These are phyloP conservation scores for Scheffersomyces lignosus DNA, from an alignment of 805 yeast genomes.

Conservation along the genomic window DNA sequence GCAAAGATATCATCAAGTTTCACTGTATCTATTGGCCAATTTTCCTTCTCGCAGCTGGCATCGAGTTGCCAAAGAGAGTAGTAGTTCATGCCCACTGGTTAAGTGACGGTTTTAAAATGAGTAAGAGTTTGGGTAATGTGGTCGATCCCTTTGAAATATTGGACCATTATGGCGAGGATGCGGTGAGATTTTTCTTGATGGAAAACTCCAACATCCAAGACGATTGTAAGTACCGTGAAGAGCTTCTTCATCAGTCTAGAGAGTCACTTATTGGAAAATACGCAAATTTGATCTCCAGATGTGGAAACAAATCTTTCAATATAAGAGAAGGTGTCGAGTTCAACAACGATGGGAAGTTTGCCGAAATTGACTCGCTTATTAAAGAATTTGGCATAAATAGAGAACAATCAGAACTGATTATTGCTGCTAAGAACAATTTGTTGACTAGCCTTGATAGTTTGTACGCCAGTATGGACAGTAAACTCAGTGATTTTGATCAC, in stretches of 20 bases:
- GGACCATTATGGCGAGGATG: constrained; percentile 65
- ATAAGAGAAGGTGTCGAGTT: constrained; percentile 45
- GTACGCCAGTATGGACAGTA: constrained; percentile 37
- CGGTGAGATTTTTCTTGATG: constrained; percentile 71
- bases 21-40: constrained; percentile 96
- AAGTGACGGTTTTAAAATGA: constrained; percentile 87
- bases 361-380: constrained; percentile 23
- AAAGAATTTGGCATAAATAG: constrained; percentile 8
- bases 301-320: constrained; percentile 69
- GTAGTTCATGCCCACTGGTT: constrained; percentile 96
- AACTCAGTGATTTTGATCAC: constrained; percentile 50
- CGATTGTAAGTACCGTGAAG: constrained; percentile 79
- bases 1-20: constrained; percentile 87
- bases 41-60: constrained; percentile 77
- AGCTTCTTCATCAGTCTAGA: constrained; percentile 50
- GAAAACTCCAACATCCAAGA: constrained; percentile 71
- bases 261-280: constrained; percentile 76
- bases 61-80: constrained; percentile 68
- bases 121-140: constrained; percentile 89
- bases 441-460: constrained; percentile 33
- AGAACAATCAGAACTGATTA: constrained; percentile 12
- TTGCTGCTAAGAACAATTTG: constrained; percentile 21
- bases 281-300: constrained; percentile 75
- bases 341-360: constrained; percentile 19
- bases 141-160: constrained; percentile 81